Evolutionary conservation across 2,329 filamentous ascomycete species (phyloP), one percentile per base, ranked within the genome.

Genomic region (Arthrobotrys megalospora): DNA sequence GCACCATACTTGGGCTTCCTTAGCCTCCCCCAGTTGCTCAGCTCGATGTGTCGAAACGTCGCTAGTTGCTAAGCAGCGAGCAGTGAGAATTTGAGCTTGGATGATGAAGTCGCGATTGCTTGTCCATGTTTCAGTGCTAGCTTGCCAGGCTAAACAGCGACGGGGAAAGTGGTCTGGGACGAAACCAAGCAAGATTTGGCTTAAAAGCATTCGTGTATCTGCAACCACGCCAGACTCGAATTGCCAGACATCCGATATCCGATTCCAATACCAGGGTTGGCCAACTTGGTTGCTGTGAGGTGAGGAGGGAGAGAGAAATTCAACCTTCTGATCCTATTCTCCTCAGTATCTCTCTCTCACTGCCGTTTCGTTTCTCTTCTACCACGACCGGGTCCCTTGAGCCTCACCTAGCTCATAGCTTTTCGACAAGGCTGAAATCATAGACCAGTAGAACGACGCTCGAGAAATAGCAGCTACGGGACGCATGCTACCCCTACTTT

Each of bases 211-310:
- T 76, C 53, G 72, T 76, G 65, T 70, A 65, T 69, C 65, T 58
- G 50, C 65, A 63, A 52, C 70, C 53, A 60, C 50, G 70, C 70
- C 60, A 58, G 60, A 66, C 52, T 62, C 38, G 36, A 75, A 67
- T 47, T 55, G 34, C 47, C 45, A 65, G 64, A 58, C 55, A 76
- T 69, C 65, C 65, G 65, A 76, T 70, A 76, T 76, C 72, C 65
- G 72, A 76, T 68, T 76, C 71, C 52, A 68, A 76, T 69, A 76
- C 64, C 65, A 70, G 65, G 72, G 65, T 76, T 69, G 72, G 72
- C 65, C 65, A 69, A 68, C 58, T 70, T 76, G 47, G 60, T 62
- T 60, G 14, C 36, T 50, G 36, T 48, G 55, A 64, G 65, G 47
- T 32, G 58, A 70, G 48, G 65, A 66, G 45, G 11, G 24, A 16